Conservation (phyloP, 2,329 filamentous ascomycete species). For the Phyllachora maydis region DNA sequence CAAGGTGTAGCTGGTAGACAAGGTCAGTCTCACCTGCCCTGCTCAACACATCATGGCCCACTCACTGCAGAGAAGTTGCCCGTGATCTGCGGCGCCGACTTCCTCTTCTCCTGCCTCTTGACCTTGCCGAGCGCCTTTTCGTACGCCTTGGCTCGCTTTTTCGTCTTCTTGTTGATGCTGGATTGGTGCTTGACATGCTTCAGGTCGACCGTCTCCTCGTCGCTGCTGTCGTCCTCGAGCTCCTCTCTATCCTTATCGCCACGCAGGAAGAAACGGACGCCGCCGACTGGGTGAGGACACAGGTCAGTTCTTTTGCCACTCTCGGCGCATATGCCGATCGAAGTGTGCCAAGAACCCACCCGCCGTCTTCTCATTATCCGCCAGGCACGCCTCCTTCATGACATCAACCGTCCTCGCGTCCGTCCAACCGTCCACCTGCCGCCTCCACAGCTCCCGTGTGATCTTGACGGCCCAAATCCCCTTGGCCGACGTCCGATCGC, state of each 20-base stretch:
- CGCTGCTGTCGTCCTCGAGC: conserved; percentile 70
- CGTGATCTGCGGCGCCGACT: conserved; percentile 65
- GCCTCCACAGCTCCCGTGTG: conserved; percentile 87
- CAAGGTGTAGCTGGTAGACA: conserved; percentile 77
- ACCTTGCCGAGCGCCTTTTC: conserved; percentile 67
- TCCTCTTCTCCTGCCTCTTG: conserved; percentile 52
- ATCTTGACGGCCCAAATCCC: conserved; percentile 93
- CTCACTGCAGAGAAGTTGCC: conserved; percentile 82
- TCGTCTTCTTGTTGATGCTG: conserved; percentile 90
- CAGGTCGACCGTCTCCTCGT: conserved; percentile 62
- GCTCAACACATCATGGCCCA: no score
- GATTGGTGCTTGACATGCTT: conserved; percentile 65
- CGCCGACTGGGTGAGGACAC: conserved; percentile 64
- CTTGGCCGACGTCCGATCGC: conserved; percentile 67
- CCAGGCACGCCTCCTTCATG: conserved; percentile 83
- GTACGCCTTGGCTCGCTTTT: conserved; percentile 63
- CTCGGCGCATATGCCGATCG: no score
- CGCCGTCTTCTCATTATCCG: conserved; percentile 88
- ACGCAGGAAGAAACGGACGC: conserved; percentile 84
- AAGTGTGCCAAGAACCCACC: no score
- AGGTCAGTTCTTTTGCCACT: no score
- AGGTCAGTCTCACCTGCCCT: no score
- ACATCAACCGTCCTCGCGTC: conserved; percentile 91
- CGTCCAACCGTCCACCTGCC: conserved; percentile 90
- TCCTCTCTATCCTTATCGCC: conserved; percentile 94